Conservation (phyloP, 768 basidiomycete genomes). For the Gyrodon lividus region DNA sequence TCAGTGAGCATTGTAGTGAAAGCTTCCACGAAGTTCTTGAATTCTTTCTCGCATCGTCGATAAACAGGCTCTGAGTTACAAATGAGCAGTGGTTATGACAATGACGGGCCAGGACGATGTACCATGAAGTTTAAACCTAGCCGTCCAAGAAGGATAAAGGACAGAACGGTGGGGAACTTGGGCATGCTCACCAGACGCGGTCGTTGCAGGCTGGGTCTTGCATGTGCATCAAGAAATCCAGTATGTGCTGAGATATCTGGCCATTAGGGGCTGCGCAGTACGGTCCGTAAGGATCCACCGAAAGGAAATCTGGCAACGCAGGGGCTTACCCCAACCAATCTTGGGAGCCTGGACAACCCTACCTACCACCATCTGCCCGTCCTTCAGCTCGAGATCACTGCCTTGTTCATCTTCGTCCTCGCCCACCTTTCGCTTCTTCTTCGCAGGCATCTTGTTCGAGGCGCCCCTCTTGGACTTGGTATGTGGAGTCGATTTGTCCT, state of each 20-base stretch:
- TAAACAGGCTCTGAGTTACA: conserved; percentile 23
- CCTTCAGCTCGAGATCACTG: conserved; percentile 47
- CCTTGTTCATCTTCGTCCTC: conserved; percentile 31
- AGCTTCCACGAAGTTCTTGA: conserved; percentile 76
- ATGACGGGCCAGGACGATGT: neutral
- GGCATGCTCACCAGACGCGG: conserved; percentile 63
- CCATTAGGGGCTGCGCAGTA: conserved; percentile 68
- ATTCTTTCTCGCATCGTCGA: conserved; percentile 77
- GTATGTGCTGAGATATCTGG: conserved; percentile 80
- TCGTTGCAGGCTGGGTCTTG: conserved; percentile 80
- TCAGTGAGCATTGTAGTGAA: conserved; percentile 68
- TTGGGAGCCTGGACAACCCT: conserved; percentile 78
- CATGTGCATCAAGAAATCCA: conserved; percentile 72
- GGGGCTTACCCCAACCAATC: conserved; percentile 66
- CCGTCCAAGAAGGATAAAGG: neutral
- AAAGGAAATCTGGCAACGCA: neutral
- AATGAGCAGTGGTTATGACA: neutral
- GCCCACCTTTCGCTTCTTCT: conserved; percentile 26
- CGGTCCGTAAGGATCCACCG: neutral
- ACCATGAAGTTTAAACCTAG: conserved; percentile 87
- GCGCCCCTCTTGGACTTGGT: conserved; percentile 25
- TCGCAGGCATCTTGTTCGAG: conserved; percentile 14
- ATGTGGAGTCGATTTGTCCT: neutral
- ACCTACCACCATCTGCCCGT: conserved; percentile 73
- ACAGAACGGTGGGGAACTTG: neutral